phyloP scores from a whole-genome alignment of 495 filamentous ascomycete genomes.

The Penicillium robsamsonii region DNA sequence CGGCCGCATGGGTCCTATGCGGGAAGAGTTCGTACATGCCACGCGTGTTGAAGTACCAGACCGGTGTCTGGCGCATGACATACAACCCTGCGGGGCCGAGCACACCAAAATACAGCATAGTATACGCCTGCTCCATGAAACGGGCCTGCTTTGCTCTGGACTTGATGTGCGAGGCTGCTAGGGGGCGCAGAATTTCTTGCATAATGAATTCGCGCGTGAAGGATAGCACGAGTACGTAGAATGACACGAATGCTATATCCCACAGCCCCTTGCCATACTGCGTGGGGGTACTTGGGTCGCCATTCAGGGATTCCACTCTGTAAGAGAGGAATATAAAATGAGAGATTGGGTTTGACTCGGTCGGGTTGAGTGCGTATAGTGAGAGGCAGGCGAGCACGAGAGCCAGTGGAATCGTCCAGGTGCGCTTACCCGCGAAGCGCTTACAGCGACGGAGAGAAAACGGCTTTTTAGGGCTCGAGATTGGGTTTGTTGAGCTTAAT shows the following conservation, averaged over 20 bases:
- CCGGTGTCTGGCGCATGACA: slow-evolving; percentile 77
- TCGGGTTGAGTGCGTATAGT: slow-evolving; percentile 69
- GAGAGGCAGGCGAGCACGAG: slow-evolving; percentile 56
- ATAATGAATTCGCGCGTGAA: slow-evolving; percentile 92
- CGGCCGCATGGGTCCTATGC: slow-evolving; percentile 69
- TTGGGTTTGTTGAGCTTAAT: neutral
- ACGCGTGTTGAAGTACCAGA: slow-evolving; percentile 87
- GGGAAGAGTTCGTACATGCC: slow-evolving; percentile 85
- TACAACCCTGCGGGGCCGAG: slow-evolving; percentile 77
- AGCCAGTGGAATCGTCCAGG: slow-evolving; percentile 71
- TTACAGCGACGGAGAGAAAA: slow-evolving; percentile 54
- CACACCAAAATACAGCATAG: slow-evolving; percentile 80
- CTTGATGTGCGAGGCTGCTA: slow-evolving; percentile 63
- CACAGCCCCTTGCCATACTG: slow-evolving; percentile 83
- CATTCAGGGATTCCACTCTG: slow-evolving; percentile 43
- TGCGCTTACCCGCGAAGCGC: slow-evolving; percentile 57
- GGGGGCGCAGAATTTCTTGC: slow-evolving; percentile 74
- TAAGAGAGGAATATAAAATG: slow-evolving; percentile 88
- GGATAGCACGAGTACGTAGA: slow-evolving; percentile 77
- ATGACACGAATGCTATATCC: slow-evolving; percentile 77
- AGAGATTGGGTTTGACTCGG: slow-evolving; percentile 68
- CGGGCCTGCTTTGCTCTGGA: slow-evolving; percentile 71
- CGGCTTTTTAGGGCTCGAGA: slow-evolving; percentile 26
- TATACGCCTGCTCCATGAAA: slow-evolving; percentile 93
- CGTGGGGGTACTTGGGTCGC: slow-evolving; percentile 31